phyloP scores from a whole-genome alignment of 148 eudicot species.

The Spergularia marina region DNA sequence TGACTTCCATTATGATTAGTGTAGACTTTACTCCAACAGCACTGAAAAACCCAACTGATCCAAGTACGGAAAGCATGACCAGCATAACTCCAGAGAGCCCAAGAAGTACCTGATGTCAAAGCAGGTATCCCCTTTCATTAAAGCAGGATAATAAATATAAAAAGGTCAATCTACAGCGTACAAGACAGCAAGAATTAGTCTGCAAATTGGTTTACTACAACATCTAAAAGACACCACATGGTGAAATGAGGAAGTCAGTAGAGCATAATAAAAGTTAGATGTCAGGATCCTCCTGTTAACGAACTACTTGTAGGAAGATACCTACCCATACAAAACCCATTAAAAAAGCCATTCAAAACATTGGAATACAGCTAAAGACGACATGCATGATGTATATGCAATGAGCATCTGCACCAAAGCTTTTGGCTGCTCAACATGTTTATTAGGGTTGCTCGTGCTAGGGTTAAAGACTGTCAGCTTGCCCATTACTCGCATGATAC shows the following conservation, averaged over 20 bases:
- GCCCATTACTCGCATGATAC: background rate
- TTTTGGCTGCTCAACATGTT: background rate
- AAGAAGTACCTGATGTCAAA: conserved; percentile 65
- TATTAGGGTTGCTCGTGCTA: background rate
- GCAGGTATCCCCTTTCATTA: conserved; percentile 4
- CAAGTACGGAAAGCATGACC: conserved; percentile 97
- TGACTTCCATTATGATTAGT: conserved; percentile 99
- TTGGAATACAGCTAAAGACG: conserved; percentile 5
- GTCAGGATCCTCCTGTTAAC: background rate
- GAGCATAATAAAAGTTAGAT: background rate
- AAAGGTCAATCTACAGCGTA: conserved; percentile 10
- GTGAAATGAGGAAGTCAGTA: background rate
- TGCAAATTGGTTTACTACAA: background rate
- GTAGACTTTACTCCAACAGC: conserved; percentile 96
- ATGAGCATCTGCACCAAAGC: background rate
- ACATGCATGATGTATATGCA: background rate
- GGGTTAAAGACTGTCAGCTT: background rate
- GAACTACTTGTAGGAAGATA: background rate
- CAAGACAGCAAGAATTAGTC: background rate
- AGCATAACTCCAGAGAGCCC: conserved; percentile 91
- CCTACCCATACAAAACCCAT: background rate
- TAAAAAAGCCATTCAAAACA: background rate
- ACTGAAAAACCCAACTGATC: conserved; percentile 97
- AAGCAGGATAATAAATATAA: background rate
- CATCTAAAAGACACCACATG: background rate